Base-by-base conservation (phyloP, 2,329 filamentous ascomycete genomes). In the Zopfia rhizophila region DNA sequence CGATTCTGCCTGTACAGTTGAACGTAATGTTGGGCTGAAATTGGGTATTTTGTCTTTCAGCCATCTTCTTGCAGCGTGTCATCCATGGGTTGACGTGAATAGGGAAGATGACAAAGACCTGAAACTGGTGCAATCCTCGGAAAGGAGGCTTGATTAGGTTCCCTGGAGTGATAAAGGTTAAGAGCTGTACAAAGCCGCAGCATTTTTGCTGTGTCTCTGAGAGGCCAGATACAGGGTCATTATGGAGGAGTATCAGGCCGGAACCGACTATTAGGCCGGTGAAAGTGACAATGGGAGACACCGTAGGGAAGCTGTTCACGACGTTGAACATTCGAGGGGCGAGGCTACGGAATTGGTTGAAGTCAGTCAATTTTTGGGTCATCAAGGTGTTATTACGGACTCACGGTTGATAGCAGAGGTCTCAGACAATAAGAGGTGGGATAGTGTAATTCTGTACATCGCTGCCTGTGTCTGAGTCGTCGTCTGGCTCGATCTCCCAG, bases 401-500 rank as follows among this genome's bases (percentile, higher is more conserved):
- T 52, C 13, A 62, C 50, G 49, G 61, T 40, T 40, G 24, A 40
- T 40, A 40, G n/a, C 24, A 28, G 24, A 29, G 37, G 37, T 40
- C 37, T 29, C 24, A 16, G 24, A 40, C 24, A 30, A 30, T 40
- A 40, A 40, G 37, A 29, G 37, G 13, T 30, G 24, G 37, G 27
- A 40, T 40, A 30, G 37, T 40, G 37, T 40, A 40, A 30, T 40
- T 30, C 30, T 29, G 7, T 29, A 37, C 17, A 24, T 37, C 33
- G 21, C 33, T 37, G 33, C 33, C 19, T 23, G 17, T 24, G n/a
- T 37, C 33, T 37, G 17, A 37, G 33, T 21, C 18, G 33, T 37
- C 33, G 33, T 37, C 33, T 23, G n/a, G 33, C 14, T 37, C 17
- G 17, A 37, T 37, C 7, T 37, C 19, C 33, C 18, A 37, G 16